Evolutionary conservation across 441 rosid species (phyloP).

Genomic region (Erodium texanum): DNA sequence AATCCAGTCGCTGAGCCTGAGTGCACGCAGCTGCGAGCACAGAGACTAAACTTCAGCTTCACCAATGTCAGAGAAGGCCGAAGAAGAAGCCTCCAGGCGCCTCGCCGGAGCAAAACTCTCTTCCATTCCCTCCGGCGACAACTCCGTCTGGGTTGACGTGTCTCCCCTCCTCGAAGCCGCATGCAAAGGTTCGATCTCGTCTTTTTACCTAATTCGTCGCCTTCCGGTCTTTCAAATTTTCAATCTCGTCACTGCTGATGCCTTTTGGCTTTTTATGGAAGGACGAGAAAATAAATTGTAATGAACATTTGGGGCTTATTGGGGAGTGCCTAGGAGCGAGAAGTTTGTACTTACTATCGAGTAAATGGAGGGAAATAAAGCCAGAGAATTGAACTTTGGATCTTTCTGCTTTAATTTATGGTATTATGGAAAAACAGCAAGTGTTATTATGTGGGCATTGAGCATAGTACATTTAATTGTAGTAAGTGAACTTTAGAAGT

Average conservation of each 20-base stretch:
- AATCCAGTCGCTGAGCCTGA: not conserved
- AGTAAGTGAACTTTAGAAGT: not conserved
- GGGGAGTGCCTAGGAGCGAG: not conserved
- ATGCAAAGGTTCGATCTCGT: slow-evolving; percentile 41
- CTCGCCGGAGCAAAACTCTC: slow-evolving; percentile 29
- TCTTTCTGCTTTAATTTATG: not conserved
- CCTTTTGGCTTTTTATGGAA: slow-evolving; percentile 4
- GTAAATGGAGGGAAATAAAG: not conserved
- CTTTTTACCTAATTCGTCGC: not conserved
- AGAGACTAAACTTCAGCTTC: not conserved
- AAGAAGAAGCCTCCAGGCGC: slow-evolving; percentile 32
- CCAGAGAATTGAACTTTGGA: not conserved
- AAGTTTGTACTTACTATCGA: not conserved
- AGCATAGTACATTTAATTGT: not conserved
- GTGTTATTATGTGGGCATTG: not conserved
- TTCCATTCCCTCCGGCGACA: slow-evolving; percentile 55
- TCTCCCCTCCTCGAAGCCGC: slow-evolving; percentile 74
- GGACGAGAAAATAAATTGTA: not conserved
- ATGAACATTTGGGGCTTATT: not conserved
- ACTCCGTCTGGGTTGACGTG: slow-evolving; percentile 81
- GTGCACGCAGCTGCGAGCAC: not conserved
- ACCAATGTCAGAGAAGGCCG: slow-evolving; percentile 8
- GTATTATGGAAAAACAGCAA: not conserved
- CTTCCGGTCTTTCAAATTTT: not conserved
- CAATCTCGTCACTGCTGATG: not conserved